Conservation (phyloP, 2,329 filamentous ascomycete genomes). For the Arachnopeziza araneosa region DNA sequence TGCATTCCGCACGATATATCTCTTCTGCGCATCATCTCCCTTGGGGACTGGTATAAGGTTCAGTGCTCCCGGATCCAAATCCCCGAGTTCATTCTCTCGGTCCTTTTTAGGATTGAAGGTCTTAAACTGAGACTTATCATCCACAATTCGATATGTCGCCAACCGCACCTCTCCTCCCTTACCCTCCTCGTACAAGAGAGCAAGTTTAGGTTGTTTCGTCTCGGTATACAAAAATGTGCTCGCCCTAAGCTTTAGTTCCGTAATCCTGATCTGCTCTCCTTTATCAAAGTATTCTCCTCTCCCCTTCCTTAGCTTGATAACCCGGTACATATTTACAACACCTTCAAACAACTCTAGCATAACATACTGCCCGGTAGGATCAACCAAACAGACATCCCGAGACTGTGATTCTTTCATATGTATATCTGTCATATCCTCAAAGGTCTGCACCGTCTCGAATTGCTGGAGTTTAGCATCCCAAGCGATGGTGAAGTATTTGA, state of each 20-base stretch:
- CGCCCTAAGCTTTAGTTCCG: slow-evolving; percentile 61
- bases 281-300: slow-evolving; percentile 52
- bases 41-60: slow-evolving; percentile 59
- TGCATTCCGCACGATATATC: slow-evolving; percentile 53
- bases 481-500: slow-evolving; percentile 82
- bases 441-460: slow-evolving; percentile 45
- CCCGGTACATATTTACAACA: slow-evolving; percentile 57
- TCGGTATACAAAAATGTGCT: slow-evolving; percentile 59
- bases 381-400: slow-evolving; percentile 75
- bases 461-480: slow-evolving; percentile 62
- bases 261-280: slow-evolving; percentile 55
- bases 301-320: slow-evolving; percentile 48
- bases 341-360: slow-evolving; percentile 65
- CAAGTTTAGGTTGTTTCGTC: slow-evolving; percentile 52
- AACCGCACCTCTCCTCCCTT: slow-evolving; percentile 50
- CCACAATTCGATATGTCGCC: slow-evolving; percentile 55
- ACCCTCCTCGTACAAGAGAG: slow-evolving; percentile 60
- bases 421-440: slow-evolving; percentile 50
- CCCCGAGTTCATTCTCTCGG: slow-evolving; percentile 47
- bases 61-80: slow-evolving; percentile 50
- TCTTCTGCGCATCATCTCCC: slow-evolving; percentile 51
- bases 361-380: slow-evolving; percentile 68
- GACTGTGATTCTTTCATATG: slow-evolving; percentile 74
- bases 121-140: slow-evolving; percentile 48
- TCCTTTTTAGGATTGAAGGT: slow-evolving; percentile 51